Evolutionary conservation across 305 asterid species (phyloP).

Genomic region (Fraxinus velutina): DNA sequence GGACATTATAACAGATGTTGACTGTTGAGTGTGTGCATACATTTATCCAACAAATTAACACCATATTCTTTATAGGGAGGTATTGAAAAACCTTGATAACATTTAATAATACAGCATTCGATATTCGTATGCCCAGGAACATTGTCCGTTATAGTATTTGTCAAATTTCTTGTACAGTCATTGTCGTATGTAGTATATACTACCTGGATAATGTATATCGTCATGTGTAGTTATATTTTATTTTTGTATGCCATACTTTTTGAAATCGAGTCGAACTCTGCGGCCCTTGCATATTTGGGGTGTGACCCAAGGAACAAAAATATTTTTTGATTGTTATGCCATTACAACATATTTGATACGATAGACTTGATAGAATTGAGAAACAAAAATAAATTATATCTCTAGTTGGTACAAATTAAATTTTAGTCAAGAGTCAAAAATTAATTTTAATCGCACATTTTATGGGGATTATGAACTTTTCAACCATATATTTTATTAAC

Average conservation of each 20-base stretch:
- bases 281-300: neutral
- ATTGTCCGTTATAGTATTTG: neutral
- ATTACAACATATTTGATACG: neutral
- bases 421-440: neutral
- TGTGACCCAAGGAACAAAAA: neutral
- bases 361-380: neutral
- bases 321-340: neutral
- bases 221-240: neutral
- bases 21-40: neutral
- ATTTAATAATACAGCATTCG: neutral
- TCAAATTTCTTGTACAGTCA: neutral
- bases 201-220: neutral
- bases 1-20: neutral
- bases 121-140: neutral
- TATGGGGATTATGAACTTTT: neutral
- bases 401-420: neutral
- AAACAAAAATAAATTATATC: neutral
- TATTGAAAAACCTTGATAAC: neutral
- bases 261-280: neutral
- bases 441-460: neutral
- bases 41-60: neutral
- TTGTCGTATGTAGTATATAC: neutral
- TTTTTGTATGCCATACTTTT: neutral
- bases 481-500: neutral
- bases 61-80: neutral